Conservation (phyloP, 306 rosid genomes). For the Clitoria ternatea region DNA sequence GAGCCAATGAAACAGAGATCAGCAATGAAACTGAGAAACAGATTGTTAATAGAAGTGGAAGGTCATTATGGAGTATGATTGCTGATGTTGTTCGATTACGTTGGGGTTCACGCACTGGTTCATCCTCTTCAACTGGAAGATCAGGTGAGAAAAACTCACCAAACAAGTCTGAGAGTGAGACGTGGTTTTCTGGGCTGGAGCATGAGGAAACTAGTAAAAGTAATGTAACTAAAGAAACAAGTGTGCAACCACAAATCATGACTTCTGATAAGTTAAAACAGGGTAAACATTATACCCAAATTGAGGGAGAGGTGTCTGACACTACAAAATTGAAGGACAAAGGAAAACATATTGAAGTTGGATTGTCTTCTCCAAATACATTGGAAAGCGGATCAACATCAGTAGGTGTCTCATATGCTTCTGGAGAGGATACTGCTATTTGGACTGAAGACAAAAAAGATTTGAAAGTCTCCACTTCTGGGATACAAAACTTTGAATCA, state of each 20-base stretch:
- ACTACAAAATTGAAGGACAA: conserved; percentile 33
- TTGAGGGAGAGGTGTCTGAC: conserved; percentile 40
- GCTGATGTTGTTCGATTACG: conserved; percentile 59
- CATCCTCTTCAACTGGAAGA: conserved; percentile 43
- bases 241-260: conserved; percentile 32
- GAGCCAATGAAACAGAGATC: conserved; percentile 44
- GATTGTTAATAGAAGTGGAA: conserved; percentile 65
- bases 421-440: conserved; percentile 48
- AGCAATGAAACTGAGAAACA: conserved; percentile 32
- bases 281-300: conserved; percentile 21
- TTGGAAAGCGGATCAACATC: conserved; percentile 45
- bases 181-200: conserved; percentile 74
- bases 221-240: conserved; percentile 31
- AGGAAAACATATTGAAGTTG: conserved; percentile 46
- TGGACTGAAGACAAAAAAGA: conserved; percentile 39
- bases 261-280: conserved; percentile 42
- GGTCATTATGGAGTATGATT: conserved; percentile 65
- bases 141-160: conserved; percentile 58
- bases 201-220: conserved; percentile 52
- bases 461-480: conserved; percentile 38
- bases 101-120: conserved; percentile 59
- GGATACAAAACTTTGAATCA: conserved; percentile 34
- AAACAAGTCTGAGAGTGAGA: conserved; percentile 61
- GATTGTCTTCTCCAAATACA: conserved; percentile 39
- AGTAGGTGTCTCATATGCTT: conserved; percentile 41